Conservation (phyloP, 345 rosid species). For the Brassica napus region DNA sequence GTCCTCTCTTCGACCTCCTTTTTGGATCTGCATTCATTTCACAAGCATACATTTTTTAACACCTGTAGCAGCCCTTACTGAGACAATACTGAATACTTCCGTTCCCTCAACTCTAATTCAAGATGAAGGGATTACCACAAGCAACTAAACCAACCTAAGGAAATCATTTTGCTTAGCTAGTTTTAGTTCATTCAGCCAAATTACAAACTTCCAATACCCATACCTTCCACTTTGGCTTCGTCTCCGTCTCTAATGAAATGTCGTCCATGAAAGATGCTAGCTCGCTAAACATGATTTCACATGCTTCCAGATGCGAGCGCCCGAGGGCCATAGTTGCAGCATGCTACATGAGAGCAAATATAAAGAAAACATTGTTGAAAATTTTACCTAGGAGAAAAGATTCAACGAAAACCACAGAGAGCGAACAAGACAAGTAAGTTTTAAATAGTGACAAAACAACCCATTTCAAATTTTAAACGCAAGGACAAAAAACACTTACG, state of each 20-base stretch:
- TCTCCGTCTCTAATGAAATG: slow-evolving; percentile 89
- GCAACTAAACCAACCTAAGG: not conserved
- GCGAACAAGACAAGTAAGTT: too few relatives aligned
- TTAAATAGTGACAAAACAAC: too few relatives aligned
- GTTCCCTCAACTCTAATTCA: slow-evolving; percentile 10
- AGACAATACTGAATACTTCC: not conserved
- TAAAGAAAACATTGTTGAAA: not conserved
- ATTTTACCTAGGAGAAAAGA: slow-evolving; percentile 14
- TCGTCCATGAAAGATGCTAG: slow-evolving; percentile 91
- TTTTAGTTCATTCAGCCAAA: not conserved
- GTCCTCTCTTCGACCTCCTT: slow-evolving; percentile 89
- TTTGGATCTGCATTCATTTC: slow-evolving; percentile 68
- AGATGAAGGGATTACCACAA: slow-evolving; percentile 9
- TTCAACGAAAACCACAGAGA: too few relatives aligned
- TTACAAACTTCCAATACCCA: slow-evolving; percentile 1
- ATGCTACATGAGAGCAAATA: slow-evolving; percentile 53
- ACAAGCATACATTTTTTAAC: slow-evolving; percentile 19
- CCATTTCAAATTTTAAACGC: slow-evolving; percentile 16
- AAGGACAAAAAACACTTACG: slow-evolving; percentile 51
- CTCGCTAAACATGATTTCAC: slow-evolving; percentile 92
- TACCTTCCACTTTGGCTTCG: slow-evolving; percentile 96
- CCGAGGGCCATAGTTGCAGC: slow-evolving; percentile 99
- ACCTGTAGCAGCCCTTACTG: slow-evolving; percentile 5
- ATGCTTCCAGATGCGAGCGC: slow-evolving; percentile 93
- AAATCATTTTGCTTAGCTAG: slow-evolving; percentile 21